Evolutionary conservation across 441 rosid genomes (phyloP).

Genomic region (Euphorbia neoarborescens): DNA sequence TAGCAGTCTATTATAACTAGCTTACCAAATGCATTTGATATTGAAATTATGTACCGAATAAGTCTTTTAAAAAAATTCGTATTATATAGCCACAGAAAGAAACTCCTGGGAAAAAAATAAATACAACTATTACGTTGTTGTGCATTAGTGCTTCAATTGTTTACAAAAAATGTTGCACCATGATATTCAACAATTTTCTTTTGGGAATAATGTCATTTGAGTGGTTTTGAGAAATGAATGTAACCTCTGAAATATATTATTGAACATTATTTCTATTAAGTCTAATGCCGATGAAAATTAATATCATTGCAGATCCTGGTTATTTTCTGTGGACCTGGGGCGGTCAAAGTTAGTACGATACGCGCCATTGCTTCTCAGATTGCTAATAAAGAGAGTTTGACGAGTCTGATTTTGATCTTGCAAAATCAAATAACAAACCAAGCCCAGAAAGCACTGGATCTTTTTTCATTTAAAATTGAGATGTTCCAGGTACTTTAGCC

Average conservation of each 20-base stretch:
- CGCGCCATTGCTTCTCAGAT: constrained; percentile 51
- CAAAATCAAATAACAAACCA: constrained; percentile 65
- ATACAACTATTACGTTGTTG: too few species aligned
- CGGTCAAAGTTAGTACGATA: constrained; percentile 55
- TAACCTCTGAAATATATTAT: not conserved
- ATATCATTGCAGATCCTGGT: constrained; percentile 48
- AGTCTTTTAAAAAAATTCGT: too few species aligned
- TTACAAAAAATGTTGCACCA: not conserved
- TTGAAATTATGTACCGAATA: too few species aligned
- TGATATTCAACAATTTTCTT: not conserved
- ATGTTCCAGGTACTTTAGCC: constrained; percentile 54
- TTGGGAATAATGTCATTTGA: not conserved
- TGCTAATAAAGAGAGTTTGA: constrained; percentile 48
- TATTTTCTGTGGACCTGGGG: constrained; percentile 53
- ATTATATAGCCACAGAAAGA: too few species aligned
- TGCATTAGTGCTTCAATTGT: not conserved
- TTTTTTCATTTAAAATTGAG: constrained; percentile 71
- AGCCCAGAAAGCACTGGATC: constrained; percentile 66
- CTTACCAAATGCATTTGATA: too few species aligned
- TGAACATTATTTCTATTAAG: not conserved
- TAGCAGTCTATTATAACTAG: not conserved
- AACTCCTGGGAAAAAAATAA: too few species aligned
- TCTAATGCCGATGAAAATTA: not conserved
- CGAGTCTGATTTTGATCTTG: constrained; percentile 58
- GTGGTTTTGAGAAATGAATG: not conserved